Conservation (phyloP, 2,329 filamentous ascomycete genomes). For the Fusarium transvaalense region DNA sequence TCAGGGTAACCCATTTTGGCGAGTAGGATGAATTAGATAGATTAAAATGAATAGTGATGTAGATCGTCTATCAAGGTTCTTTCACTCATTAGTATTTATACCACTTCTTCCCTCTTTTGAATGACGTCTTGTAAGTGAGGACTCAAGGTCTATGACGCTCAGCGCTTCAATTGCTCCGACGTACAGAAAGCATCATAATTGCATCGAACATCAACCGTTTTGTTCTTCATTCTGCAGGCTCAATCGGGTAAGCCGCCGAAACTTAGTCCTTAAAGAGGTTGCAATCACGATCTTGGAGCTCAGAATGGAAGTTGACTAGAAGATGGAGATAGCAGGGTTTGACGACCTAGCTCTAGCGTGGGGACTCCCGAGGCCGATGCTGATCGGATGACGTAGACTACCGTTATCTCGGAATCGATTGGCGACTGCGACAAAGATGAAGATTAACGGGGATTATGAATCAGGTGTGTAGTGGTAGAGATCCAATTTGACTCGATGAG, state of each 20-base stretch:
- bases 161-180: constrained; percentile 3
- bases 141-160: constrained; percentile 32
- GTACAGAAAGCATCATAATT: constrained; percentile 11
- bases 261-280: neutral
- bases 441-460: neutral
- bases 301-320: constrained; percentile 15
- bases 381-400: constrained; percentile 27
- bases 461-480: neutral
- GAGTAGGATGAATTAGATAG: neutral
- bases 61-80: constrained; percentile 28
- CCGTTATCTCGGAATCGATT: constrained; percentile 4
- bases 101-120: neutral
- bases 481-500: neutral
- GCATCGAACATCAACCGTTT: neutral
- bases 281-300: constrained; percentile 22
- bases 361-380: constrained; percentile 4
- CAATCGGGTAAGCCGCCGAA: constrained; percentile 18
- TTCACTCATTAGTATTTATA: constrained; percentile 27
- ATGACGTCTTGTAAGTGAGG: constrained; percentile 25
- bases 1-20: constrained; percentile 59
- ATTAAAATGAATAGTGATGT: neutral
- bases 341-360: constrained; percentile 6
- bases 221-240: neutral
- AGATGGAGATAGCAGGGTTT: constrained; percentile 14
- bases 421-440: neutral